These are phyloP conservation scores for Blechomonas ayalai DNA, from an alignment of 208 protist species.

Conservation along the genomic window DNA sequence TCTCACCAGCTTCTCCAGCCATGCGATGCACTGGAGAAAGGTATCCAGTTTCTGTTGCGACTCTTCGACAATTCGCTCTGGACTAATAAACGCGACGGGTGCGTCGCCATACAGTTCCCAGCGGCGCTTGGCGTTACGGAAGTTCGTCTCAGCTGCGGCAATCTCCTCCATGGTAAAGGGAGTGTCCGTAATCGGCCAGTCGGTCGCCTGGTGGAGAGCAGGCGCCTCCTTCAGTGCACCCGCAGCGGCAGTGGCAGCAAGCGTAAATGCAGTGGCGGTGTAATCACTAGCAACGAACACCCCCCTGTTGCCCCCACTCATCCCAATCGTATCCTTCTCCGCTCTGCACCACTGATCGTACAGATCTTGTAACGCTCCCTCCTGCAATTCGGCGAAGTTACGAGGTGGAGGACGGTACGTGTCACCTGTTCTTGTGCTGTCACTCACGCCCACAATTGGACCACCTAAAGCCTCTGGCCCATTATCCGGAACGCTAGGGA, in stretches of 20 bases:
- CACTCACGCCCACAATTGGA: too few relatives aligned
- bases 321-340: slow-evolving; percentile 5
- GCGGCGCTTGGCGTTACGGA: not conserved
- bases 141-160: not conserved
- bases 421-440: not conserved
- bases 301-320: slow-evolving; percentile 1
- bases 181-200: slow-evolving; percentile 8
- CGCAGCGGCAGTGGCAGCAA: slow-evolving; percentile 22
- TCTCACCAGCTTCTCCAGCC: slow-evolving; percentile 54
- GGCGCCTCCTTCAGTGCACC: not conserved
- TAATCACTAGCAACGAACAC: slow-evolving; percentile 71
- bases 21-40: slow-evolving; percentile 48
- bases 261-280: slow-evolving; percentile 50
- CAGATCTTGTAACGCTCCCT: slow-evolving; percentile 51
- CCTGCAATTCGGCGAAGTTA: slow-evolving; percentile 56
- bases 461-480: too few relatives aligned
- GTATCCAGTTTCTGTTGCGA: slow-evolving; percentile 43
- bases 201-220: not conserved
- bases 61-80: slow-evolving; percentile 21
- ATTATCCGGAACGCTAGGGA: too few relatives aligned
- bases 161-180: slow-evolving; percentile 68
- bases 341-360: slow-evolving; percentile 36
- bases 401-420: slow-evolving; percentile 20
- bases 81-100: not conserved
- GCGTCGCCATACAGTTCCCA: not conserved